Conservation (phyloP, 2,329 filamentous ascomycete species). For the Neonectria neomacrospora region DNA sequence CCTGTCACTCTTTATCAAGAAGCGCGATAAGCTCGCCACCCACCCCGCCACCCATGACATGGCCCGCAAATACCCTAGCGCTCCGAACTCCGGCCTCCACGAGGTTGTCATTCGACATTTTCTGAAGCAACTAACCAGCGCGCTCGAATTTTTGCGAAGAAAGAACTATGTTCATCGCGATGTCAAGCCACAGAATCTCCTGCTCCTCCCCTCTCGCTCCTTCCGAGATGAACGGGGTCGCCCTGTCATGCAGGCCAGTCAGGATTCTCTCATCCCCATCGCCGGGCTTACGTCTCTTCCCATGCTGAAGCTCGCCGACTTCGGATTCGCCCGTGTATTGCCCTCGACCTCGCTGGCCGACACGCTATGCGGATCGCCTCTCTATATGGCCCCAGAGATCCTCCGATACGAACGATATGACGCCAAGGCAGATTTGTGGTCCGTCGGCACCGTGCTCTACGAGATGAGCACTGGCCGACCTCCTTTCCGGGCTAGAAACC, state of each 20-base stretch:
- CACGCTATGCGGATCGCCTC: slow-evolving; percentile 92
- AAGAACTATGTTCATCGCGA: slow-evolving; percentile 95
- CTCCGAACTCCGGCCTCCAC: slow-evolving; percentile 84
- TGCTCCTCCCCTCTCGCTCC: slow-evolving; percentile 83
- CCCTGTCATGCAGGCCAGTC: slow-evolving; percentile 80
- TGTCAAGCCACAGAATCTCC: slow-evolving; percentile 95
- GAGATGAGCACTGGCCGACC: slow-evolving; percentile 94
- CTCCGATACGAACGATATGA: slow-evolving; percentile 97
- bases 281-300: slow-evolving; percentile 86
- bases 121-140: slow-evolving; percentile 92
- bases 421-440: slow-evolving; percentile 97
- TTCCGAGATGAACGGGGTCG: slow-evolving; percentile 66
- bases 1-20: slow-evolving; percentile 95
- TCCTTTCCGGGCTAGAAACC: slow-evolving; percentile 91
- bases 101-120: slow-evolving; percentile 98
- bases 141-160: slow-evolving; percentile 85
- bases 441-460: slow-evolving; percentile 92
- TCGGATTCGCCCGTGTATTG: slow-evolving; percentile 95
- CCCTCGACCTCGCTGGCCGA: slow-evolving; percentile 93
- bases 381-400: slow-evolving; percentile 99
- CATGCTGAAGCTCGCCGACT: slow-evolving; percentile 98
- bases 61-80: slow-evolving; percentile 91
- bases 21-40: slow-evolving; percentile 81
- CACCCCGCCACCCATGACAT: slow-evolving; percentile 88
- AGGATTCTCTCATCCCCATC: slow-evolving; percentile 82